phyloP scores from a whole-genome alignment of 2,329 filamentous ascomycete species.

The Aspergillus pseudoterreus region DNA sequence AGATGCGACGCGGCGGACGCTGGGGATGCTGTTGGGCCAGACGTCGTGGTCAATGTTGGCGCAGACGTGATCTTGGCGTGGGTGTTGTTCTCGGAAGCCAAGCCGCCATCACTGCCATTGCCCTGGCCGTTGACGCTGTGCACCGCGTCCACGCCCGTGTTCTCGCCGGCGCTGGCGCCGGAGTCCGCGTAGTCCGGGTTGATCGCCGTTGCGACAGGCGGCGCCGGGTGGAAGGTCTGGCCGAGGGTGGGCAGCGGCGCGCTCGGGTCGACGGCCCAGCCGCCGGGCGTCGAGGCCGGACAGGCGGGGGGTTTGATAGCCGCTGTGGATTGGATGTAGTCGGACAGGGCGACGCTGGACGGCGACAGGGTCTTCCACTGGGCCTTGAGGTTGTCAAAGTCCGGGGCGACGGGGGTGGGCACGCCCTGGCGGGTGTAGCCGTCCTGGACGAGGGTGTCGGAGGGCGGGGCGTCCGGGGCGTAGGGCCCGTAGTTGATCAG shows the following conservation, averaged over 20 bases:
- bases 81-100: background rate
- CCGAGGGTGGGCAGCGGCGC: conserved; percentile 68
- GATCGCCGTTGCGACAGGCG: background rate
- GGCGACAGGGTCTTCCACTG: conserved; percentile 73
- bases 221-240: conserved; percentile 35
- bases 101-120: background rate
- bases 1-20: background rate
- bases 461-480: conserved; percentile 51
- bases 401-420: conserved; percentile 68
- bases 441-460: conserved; percentile 56
- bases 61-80: background rate
- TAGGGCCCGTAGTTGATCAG: conserved; percentile 69
- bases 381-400: conserved; percentile 72
- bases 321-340: conserved; percentile 63
- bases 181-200: background rate
- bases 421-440: conserved; percentile 69
- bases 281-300: conserved; percentile 63
- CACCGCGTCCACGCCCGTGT: background rate
- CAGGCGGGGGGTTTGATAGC: conserved; percentile 63
- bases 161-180: background rate
- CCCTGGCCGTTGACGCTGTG: background rate
- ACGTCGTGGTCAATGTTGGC: background rate
- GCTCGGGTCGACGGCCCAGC: conserved; percentile 71
- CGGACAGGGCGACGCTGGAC: conserved; percentile 61
- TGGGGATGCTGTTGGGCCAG: background rate